These are phyloP conservation scores for Metschnikowia shivogae DNA, from an alignment of 805 yeast species.

Conservation along the genomic window DNA sequence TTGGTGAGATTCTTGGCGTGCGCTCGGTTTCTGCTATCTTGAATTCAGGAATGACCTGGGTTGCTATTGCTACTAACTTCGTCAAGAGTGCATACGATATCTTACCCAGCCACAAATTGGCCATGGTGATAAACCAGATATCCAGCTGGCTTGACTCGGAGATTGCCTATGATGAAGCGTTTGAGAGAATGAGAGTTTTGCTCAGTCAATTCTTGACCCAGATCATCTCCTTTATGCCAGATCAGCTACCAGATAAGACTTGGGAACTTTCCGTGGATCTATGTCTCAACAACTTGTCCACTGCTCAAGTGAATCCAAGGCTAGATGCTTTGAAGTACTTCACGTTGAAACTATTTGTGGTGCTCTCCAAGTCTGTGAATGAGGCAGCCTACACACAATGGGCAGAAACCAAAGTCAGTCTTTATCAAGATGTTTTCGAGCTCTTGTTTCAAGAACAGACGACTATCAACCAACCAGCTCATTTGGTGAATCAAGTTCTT, in stretches of 20 bases:
- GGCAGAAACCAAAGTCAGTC: conserved; percentile 32
- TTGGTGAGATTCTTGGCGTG: conserved; percentile 61
- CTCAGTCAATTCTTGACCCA: conserved; percentile 43
- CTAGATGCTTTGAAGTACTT: conserved; percentile 43
- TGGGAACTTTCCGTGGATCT: conserved; percentile 36
- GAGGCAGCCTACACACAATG: conserved; percentile 12
- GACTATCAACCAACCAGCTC: not conserved
- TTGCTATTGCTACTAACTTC: conserved; percentile 47
- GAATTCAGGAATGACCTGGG: conserved; percentile 40
- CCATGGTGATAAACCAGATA: conserved; percentile 55
- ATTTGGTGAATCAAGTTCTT: conserved; percentile 35
- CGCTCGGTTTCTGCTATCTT: conserved; percentile 38
- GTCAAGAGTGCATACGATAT: conserved; percentile 36
- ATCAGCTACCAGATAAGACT: conserved; percentile 27
- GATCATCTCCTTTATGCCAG: conserved; percentile 13
- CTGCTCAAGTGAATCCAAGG: conserved; percentile 35
- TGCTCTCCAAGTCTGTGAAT: conserved; percentile 18
- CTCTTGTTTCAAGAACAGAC: conserved; percentile 29
- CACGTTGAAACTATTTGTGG: conserved; percentile 42
- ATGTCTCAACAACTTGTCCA: conserved; percentile 42
- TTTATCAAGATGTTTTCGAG: conserved; percentile 43
- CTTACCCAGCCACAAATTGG: conserved; percentile 60
- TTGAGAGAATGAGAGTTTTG: conserved; percentile 47
- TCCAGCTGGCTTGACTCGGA: conserved; percentile 60
- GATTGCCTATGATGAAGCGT: conserved; percentile 53